Evolutionary conservation across 2,329 filamentous ascomycete genomes (phyloP).

Genomic region (Colletotrichum sp.): DNA sequence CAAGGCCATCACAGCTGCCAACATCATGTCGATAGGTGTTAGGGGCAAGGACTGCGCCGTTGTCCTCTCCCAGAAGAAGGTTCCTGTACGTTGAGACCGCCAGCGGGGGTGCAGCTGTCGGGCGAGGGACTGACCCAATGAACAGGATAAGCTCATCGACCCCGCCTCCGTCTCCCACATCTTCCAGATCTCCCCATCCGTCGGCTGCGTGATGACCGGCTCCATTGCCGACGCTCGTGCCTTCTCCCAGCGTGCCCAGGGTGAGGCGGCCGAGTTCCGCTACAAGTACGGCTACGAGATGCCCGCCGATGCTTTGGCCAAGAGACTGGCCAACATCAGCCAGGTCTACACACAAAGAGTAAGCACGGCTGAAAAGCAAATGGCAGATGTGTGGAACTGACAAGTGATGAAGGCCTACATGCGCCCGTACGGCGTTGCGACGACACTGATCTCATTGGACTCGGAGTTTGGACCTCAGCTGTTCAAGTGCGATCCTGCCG

Average conservation of each 20-base stretch:
- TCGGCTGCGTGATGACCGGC: constrained; percentile 98
- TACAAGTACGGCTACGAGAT: constrained; percentile 99
- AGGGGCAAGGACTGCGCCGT: constrained; percentile 97
- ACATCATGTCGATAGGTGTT: constrained; percentile 97
- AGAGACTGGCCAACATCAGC: constrained; percentile 97
- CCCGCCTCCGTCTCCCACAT: constrained; percentile 96
- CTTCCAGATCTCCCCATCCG: constrained; percentile 94
- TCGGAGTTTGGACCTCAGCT: constrained; percentile 91
- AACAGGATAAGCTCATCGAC: constrained; percentile 97
- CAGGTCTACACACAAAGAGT: constrained; percentile 99
- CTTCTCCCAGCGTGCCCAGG: constrained; percentile 89
- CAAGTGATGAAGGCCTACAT: constrained; percentile 75
- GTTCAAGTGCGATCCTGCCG: constrained; percentile 98
- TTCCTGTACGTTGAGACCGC: constrained; percentile 73
- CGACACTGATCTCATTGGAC: constrained; percentile 93
- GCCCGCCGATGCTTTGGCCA: constrained; percentile 95
- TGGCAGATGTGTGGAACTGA: constrained; percentile 23
- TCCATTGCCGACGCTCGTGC: constrained; percentile 97
- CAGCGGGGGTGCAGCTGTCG: constrained; percentile 9
- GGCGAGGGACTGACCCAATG: constrained; percentile 35
- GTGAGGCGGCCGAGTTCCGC: constrained; percentile 95
- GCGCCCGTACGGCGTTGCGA: constrained; percentile 95
- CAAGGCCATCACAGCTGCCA: constrained; percentile 98
- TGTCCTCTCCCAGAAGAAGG: constrained; percentile 98
- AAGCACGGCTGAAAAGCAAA: constrained; percentile 27